Base-by-base conservation (phyloP, 192 early-diverging fungal genomes). In the Helicostylum pulchrum region DNA sequence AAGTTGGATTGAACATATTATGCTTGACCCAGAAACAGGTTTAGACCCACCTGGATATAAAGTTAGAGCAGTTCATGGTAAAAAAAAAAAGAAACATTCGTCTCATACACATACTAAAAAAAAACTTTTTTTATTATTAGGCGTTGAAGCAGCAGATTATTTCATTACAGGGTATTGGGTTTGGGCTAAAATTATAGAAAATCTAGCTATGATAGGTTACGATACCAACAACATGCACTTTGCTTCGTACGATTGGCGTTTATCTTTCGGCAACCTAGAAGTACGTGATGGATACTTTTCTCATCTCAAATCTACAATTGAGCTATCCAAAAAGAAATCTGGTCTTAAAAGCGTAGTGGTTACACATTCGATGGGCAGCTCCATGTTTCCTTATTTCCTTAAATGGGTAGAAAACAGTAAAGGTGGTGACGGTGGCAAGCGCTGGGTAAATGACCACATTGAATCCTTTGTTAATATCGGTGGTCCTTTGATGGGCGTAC, bases 151-250 rank as follows among this genome's bases (percentile, higher is more conserved):
- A 0, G 92, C 94, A 0, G 94, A 96, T 74, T 96, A 94, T 68
- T 86, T 95, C 53, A 87, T 94, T 20, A 87, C 90, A 14, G 91
- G 91, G n/a, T 90, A 90, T 66, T 96, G 93, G 94, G 89, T 96
- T 15, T 93, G 90, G 91, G 93, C 82, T 51, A 87, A 90, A 52
- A 74, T 83, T 34, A 91, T 93, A 56, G 81, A 90, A 62, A 96
- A 94, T 68, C 62, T 96, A 50, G 92, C 90, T 0, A 89, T 85
- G 0, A 79, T 85, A 51, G 94, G 94, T 31, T 93, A 93, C 73
- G 94, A 96, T 72, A 85, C 77, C 76, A 90, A 88, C 63, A 91
- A 88, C 63, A 92, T 95, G 92, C 76, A 88, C 26, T 74, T 96
- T 45, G 92, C 92, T 0, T 72, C 89, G 0, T 96, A 96, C 69